A percentile compares a stretch with the other conserved stretches of the same genome.
Conservation (phyloP, 164 flowering plant genomes). For the Dillenia turbinata region DNA sequence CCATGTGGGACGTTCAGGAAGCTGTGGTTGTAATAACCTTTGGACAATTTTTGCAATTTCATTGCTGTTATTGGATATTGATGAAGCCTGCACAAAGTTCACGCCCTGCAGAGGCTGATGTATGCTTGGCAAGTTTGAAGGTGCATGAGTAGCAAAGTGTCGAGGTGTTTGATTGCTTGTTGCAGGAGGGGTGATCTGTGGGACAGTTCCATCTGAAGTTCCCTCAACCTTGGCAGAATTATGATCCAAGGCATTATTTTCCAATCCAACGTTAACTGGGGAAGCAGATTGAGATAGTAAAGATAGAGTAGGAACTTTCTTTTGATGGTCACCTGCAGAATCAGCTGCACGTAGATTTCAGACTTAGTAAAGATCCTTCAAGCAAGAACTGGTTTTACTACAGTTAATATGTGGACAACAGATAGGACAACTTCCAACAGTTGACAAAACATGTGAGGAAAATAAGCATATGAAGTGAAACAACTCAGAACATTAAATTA, state of each 20-base stretch:
- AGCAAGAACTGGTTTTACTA: not conserved
- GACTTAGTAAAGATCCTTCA: not conserved
- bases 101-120: conserved; percentile 45
- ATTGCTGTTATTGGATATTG: conserved; percentile 36
- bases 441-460: no score
- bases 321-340: conserved; percentile 40
- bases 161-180: conserved; percentile 37
- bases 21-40: conserved; percentile 60
- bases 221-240: conserved; percentile 32
- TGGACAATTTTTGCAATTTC: conserved; percentile 76
- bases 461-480: no score
- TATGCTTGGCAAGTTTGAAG: conserved; percentile 26
- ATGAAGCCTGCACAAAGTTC: conserved; percentile 32
- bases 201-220: conserved; percentile 21
- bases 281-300: conserved; percentile 38
- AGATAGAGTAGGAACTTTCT: conserved; percentile 42
- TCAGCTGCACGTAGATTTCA: conserved; percentile 33
- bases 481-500: no score
- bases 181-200: conserved; percentile 32
- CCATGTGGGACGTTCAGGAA: conserved; percentile 60
- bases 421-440: no score
- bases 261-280: conserved; percentile 32
- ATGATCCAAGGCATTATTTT: conserved; percentile 36
- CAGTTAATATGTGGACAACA: not conserved
- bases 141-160: conserved; percentile 37